Evolutionary conservation across 208 protist species (phyloP), one percentile per base, ranked within the genome.

Genomic region (Trypanosoma boissoni): DNA sequence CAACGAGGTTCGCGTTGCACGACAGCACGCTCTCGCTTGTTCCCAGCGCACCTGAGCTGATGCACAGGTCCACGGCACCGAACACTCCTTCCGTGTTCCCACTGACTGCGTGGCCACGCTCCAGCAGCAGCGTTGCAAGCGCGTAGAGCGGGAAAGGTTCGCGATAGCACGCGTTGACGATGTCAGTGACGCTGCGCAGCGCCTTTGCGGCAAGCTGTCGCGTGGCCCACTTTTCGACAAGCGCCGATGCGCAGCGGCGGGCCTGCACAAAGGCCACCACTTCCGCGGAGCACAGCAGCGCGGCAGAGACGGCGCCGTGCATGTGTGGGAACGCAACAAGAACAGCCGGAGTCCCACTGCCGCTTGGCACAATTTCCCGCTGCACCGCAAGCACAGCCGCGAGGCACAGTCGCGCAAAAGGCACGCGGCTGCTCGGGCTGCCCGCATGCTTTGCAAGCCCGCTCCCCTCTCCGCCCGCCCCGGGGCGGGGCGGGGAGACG

Each of bases 191-290:
- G 53, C 62, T 64, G 3, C 62, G 20, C 23, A 80, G 23, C 28
- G 72, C 77, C 21, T 51, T 63, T 1, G 64, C 18, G 6, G 20
- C 32, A 16, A 63, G 24, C 27, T 63, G 18, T 28, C 26, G 45
- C 23, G 21, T 52, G 23, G 64, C 39, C 6, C 37, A 23, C 9
- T 26, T 16, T 5, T 53, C 68, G 49, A 72, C 27, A 21, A 79
- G 36, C 31, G 54, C 58, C 18, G 75, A 71, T 31, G 37, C 48
- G 53, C 57, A 49, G 16, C 62, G 1, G 1, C 61, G 21, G 56
- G 57, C 51, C 26, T 78, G 76, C 57, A 83, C 59, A 39, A 73
- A 71, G 10, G 52, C 63, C 56, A 81, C 76, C 4, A 80, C 45
- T 10, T 60, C 60, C 14, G 10, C 14, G 0, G 77, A 67, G 52